Base-by-base conservation (phyloP, 2,329 filamentous ascomycete species). In the Nemania bipapillata region DNA sequence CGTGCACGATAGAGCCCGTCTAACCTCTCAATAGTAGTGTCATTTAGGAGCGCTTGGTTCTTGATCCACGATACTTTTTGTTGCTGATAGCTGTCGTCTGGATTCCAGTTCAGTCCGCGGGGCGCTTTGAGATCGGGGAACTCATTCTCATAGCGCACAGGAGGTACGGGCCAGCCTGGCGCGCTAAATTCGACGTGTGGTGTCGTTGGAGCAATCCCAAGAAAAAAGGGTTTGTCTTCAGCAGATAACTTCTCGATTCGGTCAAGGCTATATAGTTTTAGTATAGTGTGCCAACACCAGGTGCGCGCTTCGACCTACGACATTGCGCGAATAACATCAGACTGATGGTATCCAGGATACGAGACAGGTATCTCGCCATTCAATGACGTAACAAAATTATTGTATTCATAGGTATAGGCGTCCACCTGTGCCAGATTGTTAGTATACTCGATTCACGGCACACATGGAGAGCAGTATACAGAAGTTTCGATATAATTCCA, bases 331-430 rank as follows among this genome's bases (percentile, higher is more conserved):
- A 65, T 32, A 17, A 70, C 60, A 56, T 71, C 69, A 28, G 55
- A 61, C 20, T 71, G 69, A 57, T 71, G 69, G 22, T 66, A 71
- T 22, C 69, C 69, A 28, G 49, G 55, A 57, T 71, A 71, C 15
- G 67, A 65, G 30, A 71, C 60, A 2, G 69, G 69, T 6, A 66
- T 71, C 52, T 71, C 11, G 3, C 69, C 69, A 42, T 71, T 58
- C 6, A 55, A 32, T 2, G 66, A 69, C 22, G 69, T 58, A 0
- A 68, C 69, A 4, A 64, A 55, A 40, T 69, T 71, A 24, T 71
- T 71, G 35, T 69, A 71, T 30, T 63, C 20, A 22, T 71, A 69
- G 2, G 66, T 71, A 58, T 69, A 71, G 12, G 24, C n/a, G 24
- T 71, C 69, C 1, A 68, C 61, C 68, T 70, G 24, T 6, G 12